phyloP scores from a whole-genome alignment of 345 rosid species.

The Eucalyptus viminalis region DNA sequence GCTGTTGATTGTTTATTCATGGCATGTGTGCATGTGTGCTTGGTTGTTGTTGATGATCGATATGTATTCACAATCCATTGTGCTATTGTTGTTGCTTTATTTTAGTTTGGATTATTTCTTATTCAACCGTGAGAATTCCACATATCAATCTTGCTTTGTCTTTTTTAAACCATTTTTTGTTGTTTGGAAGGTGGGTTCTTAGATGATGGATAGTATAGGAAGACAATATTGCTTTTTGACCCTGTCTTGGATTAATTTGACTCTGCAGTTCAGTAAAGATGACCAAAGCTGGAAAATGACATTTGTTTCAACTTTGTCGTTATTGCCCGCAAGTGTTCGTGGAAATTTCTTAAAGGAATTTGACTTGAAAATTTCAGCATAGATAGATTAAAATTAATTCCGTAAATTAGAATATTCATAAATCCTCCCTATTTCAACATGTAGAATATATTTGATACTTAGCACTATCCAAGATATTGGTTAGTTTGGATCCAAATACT shows the following conservation, averaged over 20 bases:
- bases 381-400: too few relatives aligned
- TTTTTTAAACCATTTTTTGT: not conserved
- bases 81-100: not conserved
- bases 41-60: not conserved
- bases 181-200: not conserved
- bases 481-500: too few relatives aligned
- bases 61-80: not conserved
- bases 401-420: too few relatives aligned
- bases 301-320: too few relatives aligned
- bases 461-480: too few relatives aligned
- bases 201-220: not conserved
- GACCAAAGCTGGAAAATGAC: too few relatives aligned
- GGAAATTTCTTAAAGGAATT: not conserved
- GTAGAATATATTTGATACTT: too few relatives aligned
- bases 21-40: too few relatives aligned
- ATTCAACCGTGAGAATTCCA: too few relatives aligned
- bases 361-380: not conserved
- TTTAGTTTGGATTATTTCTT: too few relatives aligned
- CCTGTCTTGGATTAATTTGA: not conserved
- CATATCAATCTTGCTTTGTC: not conserved
- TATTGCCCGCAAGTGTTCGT: not conserved
- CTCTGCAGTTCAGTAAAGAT: not conserved
- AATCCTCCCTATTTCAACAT: too few relatives aligned
- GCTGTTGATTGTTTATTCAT: too few relatives aligned
- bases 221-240: not conserved